A percentile compares a stretch with the other conserved stretches of the same genome.
These are phyloP conservation scores for Berberis vulgaris DNA, from an alignment of 164 flowering plant species.

Conservation along the genomic window DNA sequence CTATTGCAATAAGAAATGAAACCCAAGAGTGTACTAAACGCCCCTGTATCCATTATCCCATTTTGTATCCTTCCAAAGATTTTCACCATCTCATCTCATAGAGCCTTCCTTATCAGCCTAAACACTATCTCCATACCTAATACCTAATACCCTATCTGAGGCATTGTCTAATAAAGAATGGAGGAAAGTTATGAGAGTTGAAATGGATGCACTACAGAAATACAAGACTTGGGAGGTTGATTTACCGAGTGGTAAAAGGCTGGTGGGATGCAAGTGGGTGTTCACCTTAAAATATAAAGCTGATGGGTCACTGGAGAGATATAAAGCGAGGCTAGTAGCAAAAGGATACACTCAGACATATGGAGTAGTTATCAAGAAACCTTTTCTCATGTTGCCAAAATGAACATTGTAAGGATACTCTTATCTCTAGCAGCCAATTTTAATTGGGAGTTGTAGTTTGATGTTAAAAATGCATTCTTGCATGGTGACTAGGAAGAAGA, in stretches of 20 bases:
- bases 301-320: too few relatives aligned
- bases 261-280: too few relatives aligned
- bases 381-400: background rate
- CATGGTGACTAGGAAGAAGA: background rate
- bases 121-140: too few relatives aligned
- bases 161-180: too few relatives aligned
- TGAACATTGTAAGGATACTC: background rate
- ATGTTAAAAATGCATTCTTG: background rate
- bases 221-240: background rate
- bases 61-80: background rate
- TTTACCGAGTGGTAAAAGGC: background rate
- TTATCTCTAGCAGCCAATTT: background rate
- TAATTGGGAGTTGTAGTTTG: background rate
- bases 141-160: too few relatives aligned
- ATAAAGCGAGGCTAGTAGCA: too few relatives aligned
- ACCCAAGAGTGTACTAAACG: too few relatives aligned
- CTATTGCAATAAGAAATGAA: too few relatives aligned
- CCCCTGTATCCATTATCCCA: too few relatives aligned
- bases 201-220: too few relatives aligned
- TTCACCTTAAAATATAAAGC: too few relatives aligned
- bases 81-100: background rate
- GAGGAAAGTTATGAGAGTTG: too few relatives aligned
- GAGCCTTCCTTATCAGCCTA: background rate
- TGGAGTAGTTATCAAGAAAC: background rate
- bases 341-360: background rate